Base-by-base conservation (phyloP, 768 basidiomycete species). In the Podaxis carcinomalis region DNA sequence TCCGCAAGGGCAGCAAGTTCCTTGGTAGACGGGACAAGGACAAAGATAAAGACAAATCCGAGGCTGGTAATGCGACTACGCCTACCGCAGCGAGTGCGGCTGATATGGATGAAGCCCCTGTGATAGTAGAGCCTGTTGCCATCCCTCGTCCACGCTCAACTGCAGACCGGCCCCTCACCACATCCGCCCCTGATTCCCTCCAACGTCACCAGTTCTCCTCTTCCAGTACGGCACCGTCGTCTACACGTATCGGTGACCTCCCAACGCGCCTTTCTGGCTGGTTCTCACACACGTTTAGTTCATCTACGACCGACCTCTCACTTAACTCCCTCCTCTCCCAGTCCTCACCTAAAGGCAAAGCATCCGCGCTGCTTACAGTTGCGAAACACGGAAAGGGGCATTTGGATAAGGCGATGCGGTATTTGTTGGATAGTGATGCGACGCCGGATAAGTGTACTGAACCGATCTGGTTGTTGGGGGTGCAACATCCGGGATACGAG, bases 371-470 rank as follows among this genome's bases (percentile, higher is more conserved):
- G 11, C 77, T 92, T 52, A 81, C 84, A 1, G 88, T 87, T 0
- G 88, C 87, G 2, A 87, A 85, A 67, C 84, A 88, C 66, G 86
- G 89, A 44, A 89, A 88, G 66, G 88, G 86, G 23, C 87, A 89
- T 61, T 73, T 92, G 53, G 90, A 92, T 76, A 90, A 89, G 71
- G 92, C 90, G 2, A 85, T 94, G 79, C 81, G 93, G 49, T 92
- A 94, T 74, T 78, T 98, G n/a, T 80, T 96, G 63, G 95, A 98
- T 75, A 85, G 85, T 65, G 95, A 98, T 73, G 85, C 93, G 16
- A 84, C 82, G 2, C 92, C 91, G 1, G 94, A 97, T 71, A 87
- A 82, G 68, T 94, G 86, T 57, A 68, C 81, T 0, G 92, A 95
- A 19, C 83, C 88, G 0, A 96, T 98, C 28, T 97, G 94, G 94